Base-by-base conservation (phyloP, 805 yeast genomes). In the Yarrowia yakushimensis region DNA sequence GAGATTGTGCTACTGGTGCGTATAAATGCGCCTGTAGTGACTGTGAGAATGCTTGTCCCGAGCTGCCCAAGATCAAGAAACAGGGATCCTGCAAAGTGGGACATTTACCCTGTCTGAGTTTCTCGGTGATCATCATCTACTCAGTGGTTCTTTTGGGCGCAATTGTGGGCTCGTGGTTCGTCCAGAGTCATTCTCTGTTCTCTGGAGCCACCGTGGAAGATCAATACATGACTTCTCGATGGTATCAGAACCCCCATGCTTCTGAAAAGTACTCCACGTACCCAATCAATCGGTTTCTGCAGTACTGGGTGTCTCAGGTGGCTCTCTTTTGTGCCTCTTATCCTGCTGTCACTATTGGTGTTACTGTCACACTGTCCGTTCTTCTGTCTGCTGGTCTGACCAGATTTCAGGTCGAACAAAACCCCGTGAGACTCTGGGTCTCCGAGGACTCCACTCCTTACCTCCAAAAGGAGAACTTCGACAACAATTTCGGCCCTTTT, bases 1-100 rank as follows among this genome's bases (percentile, higher is more conserved):
- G 73, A 61, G 57, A 65, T 13, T 93, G 98, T 72, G 81, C 84
- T 66, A 92, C 86, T 66, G 72, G 76, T 1, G 79, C 77, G 42
- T 93, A 83, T 71, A 82, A 82, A 66, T 91, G 97, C 74, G 88
- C 98, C 0, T 93, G 99, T 70, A 81, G 96, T 0, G 99, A 93
- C 73, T 93, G 99, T 73, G 84, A 87, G 0, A 77, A 72, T 1
- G 81, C 91, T 0, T 93, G 99, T 70, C 97, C 98, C 0, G 70
- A 66, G 0, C 77, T 93, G 22, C 83, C 84, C 0, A 75, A 76
- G 0, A 71, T 86, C 36, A 69, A 73, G 8, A 72, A 75, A 1
- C 67, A 71, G 2, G 70, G 73, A 0, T 25, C 52, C 4, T 88
- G 97, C 71, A 74, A 70, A 31, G 78, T 90, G 1, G 88, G 87